Evolutionary conservation across 2,329 filamentous ascomycete species (phyloP).

Genomic region (Trichoderma hamatum): DNA sequence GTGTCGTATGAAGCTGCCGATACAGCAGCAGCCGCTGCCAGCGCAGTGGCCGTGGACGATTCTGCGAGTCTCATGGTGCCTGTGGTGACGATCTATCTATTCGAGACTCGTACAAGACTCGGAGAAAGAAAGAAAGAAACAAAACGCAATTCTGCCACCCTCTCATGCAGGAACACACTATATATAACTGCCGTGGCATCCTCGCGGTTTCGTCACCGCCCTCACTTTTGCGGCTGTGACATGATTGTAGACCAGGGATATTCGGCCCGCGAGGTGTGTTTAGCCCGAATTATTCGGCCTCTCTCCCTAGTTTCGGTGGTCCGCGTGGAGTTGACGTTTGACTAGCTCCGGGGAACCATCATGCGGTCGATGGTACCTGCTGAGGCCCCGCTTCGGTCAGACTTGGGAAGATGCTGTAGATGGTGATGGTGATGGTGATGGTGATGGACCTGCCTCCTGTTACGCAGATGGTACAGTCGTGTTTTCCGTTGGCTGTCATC

Average conservation of each 20-base stretch:
- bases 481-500: too few species aligned
- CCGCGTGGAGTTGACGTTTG: slow-evolving; percentile 4
- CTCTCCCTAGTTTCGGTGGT: slow-evolving; percentile 17
- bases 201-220: not conserved
- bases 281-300: slow-evolving; percentile 15
- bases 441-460: too few species aligned
- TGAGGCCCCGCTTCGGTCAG: not conserved
- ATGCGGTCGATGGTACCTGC: not conserved
- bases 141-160: not conserved
- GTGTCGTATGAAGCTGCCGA: slow-evolving; percentile 2
- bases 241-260: slow-evolving; percentile 18
- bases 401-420: not conserved
- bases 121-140: not conserved
- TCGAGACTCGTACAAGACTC: not conserved
- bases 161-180: not conserved
- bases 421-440: not conserved
- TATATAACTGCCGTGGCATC: not conserved
- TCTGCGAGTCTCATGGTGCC: slow-evolving; percentile 11
- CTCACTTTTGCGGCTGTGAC: not conserved
- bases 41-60: not conserved
- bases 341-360: slow-evolving; percentile 1
- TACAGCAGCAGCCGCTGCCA: slow-evolving; percentile 7
- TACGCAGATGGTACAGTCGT: too few species aligned
- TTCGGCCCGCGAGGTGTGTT: slow-evolving; percentile 10
- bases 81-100: not conserved